Evolutionary conservation across 2,329 filamentous ascomycete species (phyloP), one percentile per base, ranked within the genome.

Genomic region (Dendrostoma leiphaemia): DNA sequence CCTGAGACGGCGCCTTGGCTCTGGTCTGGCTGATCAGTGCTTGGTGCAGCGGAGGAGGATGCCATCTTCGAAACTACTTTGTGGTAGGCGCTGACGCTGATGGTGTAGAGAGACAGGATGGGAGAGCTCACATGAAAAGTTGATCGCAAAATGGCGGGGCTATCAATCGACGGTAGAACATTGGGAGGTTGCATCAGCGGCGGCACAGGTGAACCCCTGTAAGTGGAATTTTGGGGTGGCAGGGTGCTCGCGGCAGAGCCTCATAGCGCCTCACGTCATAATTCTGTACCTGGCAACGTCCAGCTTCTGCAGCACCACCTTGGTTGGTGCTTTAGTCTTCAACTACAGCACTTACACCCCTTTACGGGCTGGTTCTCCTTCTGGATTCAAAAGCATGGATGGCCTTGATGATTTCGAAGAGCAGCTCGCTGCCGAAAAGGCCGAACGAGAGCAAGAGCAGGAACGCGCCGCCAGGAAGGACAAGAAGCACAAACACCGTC

Each of bases 381-480:
- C 2, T 21, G 5, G 28, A 5, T 26, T 35, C 6, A 35, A 15
- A 12, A 37, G 6, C 40, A 63, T 63, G 61, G 63, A 62, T 34
- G 60, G 66, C 31, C 61, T 70, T 1, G 65, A 69, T 19, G 67
- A 67, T 6, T 70, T 70, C 60, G 73, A 69, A 65, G 77, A 63
- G 65, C 59, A 65, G 60, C 70, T 65, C 62, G 71, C 67, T 63
- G 73, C 45, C 41, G 69, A 68, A 55, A 73, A 62, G 56, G 65
- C 63, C 1, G 66, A 69, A 57, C 58, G 63, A 6, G 65, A 68
- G 8, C 66, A 59, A 21, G 59, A 56, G 0, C 54, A 61, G 32
- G 64, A 65, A 28, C 62, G 62, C 32, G 61, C 64, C 31, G 63
- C 64, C 15, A 56, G 62, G 9, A 63, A 62, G 41, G 62, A 65